Evolutionary conservation across 2,329 filamentous ascomycete species (phyloP).

Genomic region (Niveomyces coronatus): DNA sequence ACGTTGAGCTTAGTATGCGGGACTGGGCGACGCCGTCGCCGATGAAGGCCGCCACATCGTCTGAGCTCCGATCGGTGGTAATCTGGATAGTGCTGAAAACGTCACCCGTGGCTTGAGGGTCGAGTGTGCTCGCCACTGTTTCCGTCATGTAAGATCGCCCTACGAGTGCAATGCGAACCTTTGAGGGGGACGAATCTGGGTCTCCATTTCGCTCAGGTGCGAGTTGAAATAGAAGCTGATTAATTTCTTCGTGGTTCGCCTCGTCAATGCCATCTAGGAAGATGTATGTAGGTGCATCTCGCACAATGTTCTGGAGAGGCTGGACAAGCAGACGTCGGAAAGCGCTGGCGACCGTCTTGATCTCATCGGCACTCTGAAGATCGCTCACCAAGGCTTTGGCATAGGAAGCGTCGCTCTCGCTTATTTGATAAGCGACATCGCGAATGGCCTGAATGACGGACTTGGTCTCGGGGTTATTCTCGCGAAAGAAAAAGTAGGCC

Average conservation of each 20-base stretch:
- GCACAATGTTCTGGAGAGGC: constrained; percentile 23
- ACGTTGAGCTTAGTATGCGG: constrained; percentile 24
- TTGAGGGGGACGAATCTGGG: constrained; percentile 13
- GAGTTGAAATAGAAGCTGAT: constrained; percentile 26
- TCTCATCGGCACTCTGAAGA: constrained; percentile 27
- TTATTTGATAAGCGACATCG: constrained; percentile 36
- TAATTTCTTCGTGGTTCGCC: constrained; percentile 27
- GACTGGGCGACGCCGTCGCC: constrained; percentile 29
- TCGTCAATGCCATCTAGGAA: constrained; percentile 38
- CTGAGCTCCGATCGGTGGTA: constrained; percentile 29
- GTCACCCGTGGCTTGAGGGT: constrained; percentile 21
- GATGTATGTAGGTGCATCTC: constrained; percentile 28
- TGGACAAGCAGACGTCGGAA: constrained; percentile 31
- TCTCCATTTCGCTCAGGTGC: constrained; percentile 14
- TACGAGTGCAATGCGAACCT: constrained; percentile 28
- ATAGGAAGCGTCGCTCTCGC: constrained; percentile 34
- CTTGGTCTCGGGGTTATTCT: constrained; percentile 34
- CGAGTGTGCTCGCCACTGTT: constrained; percentile 23
- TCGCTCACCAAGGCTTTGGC: constrained; percentile 28
- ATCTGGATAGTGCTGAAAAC: constrained; percentile 30
- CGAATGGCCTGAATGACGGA: constrained; percentile 34
- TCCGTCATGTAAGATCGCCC: constrained; percentile 34
- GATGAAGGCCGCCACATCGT: constrained; percentile 33
- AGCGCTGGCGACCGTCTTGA: constrained; percentile 33
- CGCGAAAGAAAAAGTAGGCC: constrained; percentile 39